Base-by-base conservation (phyloP, 2,329 filamentous ascomycete genomes). In the Aspergillus calidoustus region DNA sequence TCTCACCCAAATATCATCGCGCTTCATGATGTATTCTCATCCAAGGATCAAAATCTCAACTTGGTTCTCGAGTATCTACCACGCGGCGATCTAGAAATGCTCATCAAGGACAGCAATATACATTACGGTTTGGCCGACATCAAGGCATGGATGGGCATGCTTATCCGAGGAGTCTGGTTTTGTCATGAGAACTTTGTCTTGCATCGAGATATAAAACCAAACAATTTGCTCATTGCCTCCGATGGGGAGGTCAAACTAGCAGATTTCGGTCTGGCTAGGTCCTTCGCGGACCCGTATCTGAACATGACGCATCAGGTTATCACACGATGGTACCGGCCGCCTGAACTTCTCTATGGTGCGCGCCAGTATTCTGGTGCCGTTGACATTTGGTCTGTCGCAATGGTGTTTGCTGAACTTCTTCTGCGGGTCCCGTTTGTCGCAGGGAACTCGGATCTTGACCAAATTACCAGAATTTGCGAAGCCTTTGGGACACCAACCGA, bases 141-240 rank as follows among this genome's bases (percentile, higher is more conserved):
- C 77, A 99, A 99, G 77, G 91, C 93, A 17, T 99, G 95, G 95
- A 96, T 97, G 89, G 91, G 91, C 66, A 98, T 98, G 95, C 85
- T 98, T n/a, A 87, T 86, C 30, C 89, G 94, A 47, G 95, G 91
- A 28, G 88, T 98, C 30, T 96, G 92, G 89, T 99, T 96, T 82
- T 98, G 95, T 78, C 95, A 99, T 78, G 91, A 93, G 74, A 96
- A 95, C 76, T 94, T 90, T 71, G 87, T 99, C 19, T 84, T 99
- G 31, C 95, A 99, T 79, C 91, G 95, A 70, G 95, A 99, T 82
- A 98, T 99, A 83, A 99, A 99, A 80, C 94, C 94, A 52, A 98
- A 98, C 86, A 99, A 99, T 81, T 82, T 98, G 78, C 84, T 99
- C 62, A 96, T 99, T 70, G 93, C 93, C 23, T 91, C 92, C 47